Base-by-base conservation (phyloP, 2,329 filamentous ascomycete species). In the Zymoseptoria ardabiliae region DNA sequence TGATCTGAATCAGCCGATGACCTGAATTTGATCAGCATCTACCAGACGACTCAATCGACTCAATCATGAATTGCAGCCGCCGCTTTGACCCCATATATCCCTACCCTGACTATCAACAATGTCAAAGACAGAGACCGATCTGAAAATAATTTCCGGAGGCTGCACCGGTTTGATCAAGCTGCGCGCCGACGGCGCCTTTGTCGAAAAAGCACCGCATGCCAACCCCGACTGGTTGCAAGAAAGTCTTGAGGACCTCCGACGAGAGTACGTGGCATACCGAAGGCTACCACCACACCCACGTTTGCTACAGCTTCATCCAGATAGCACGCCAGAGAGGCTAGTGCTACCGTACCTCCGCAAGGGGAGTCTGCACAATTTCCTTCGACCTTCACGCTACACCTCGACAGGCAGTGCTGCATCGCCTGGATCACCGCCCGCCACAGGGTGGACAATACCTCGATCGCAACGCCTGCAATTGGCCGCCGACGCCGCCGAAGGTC, bases 271-370 rank as follows among this genome's bases (percentile, higher is more conserved):
- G 19, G 57, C 57, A 20, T 58, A 58, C 19, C 57, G 55, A 30
- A 55, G 57, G 35, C 48, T 58, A 25, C 57, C 45, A 52, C 41
- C 50, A 55, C 57, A 59, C 28, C 45, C 53, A 19, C 57, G 57
- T 6, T 21, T 59, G 35, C 21, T 59, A 53, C 49, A 25, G 28
- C 57, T 59, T 52, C 57, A 59, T 19, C n/a, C 53, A 17, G 57
- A 59, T 25, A 56, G 57, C 53, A 59, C 57, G n/a, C 53, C 57
- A 6, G 53, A 59, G 53, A 53, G 28, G 48, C 48, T 56, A 30
- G 57, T 59, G 53, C 57, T 59, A 19, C 57, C 57, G 30, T 59
- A 59, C 57, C 53, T 56, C 28, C 53, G n/a, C 22, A 55, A 56
- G 13, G 57, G 57, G 13, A 56, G 45, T 21, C 25, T 59, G 53